These are phyloP conservation scores for Wickerhamomyces sp. DNA, from an alignment of 1,139 yeast genomes.

Conservation along the genomic window DNA sequence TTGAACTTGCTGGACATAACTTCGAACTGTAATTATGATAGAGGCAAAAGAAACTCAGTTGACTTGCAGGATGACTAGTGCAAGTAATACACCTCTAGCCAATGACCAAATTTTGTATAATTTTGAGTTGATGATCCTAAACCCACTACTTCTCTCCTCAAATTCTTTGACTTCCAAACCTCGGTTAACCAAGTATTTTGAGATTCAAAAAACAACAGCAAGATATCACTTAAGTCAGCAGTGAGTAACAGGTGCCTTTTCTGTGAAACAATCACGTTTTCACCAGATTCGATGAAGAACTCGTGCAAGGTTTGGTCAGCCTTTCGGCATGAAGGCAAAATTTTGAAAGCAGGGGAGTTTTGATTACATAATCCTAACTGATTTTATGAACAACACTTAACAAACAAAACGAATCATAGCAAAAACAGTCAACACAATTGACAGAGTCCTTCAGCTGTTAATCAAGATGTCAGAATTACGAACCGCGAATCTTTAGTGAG, in stretches of 20 bases:
- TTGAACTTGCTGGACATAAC: slow-evolving; percentile 15
- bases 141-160: neutral
- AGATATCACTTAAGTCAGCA: neutral
- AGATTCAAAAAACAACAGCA: neutral
- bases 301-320: neutral
- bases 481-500: slow-evolving; percentile 17
- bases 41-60: neutral
- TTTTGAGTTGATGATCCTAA: neutral
- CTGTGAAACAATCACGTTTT: neutral
- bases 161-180: neutral
- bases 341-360: neutral
- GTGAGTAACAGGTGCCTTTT: neutral
- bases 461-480: slow-evolving; percentile 9
- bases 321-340: neutral
- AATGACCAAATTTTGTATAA: neutral
- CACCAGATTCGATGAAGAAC: neutral
- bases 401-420: neutral
- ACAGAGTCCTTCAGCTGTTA: too few species aligned
- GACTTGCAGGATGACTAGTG: neutral
- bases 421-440: neutral
- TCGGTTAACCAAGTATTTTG: too few species aligned
- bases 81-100: neutral
- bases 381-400: too few species aligned
- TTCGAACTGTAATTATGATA: too few species aligned
- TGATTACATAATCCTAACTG: neutral